Evolutionary conservation across 352 stramenopile genomes (phyloP), one percentile per base, ranked within the genome.

Genomic region (Salisapilia sapeloensis): DNA sequence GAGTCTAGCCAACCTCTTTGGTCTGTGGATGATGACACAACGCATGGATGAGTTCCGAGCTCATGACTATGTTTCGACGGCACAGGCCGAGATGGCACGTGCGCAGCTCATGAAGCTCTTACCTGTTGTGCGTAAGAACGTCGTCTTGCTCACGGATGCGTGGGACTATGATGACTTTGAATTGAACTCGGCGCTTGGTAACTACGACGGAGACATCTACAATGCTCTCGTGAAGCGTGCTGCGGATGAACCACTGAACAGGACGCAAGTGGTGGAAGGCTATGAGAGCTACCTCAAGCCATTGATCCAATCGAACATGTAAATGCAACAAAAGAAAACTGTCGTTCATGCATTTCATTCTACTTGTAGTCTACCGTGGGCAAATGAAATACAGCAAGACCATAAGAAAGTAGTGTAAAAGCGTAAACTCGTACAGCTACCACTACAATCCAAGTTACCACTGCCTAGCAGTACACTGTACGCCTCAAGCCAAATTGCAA

Each of bases 201-300:
- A 59, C n/a, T 81, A 71, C 46, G 64, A 81, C 23, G 61, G 64
- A n/a, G 64, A 81, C 37, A 56, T 81, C 0, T 81, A 81, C 50
- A 58, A 59, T 20, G 64, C 63, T 18, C 18, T 83, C 22, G 55
- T 77, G 6, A 35, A 50, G 33, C 60, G 50, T 10, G 50, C 62
- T 1, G 39, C 35, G 6, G 48, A 72, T 14, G 63, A 82, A 33
- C 62, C 62, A 18, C 39, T 82, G 2, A 82, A 82, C 52, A 57
- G 54, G 29, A 60, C 55, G 11, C 44, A 61, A 26, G 60, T 79
- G 0, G 50, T 55, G 0, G 62, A 64, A 23, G 57, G 60, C 42
- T 82, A 82, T 40, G 55, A 61, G 28, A 13, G 52, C 37, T 80
- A 65, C 37, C 40, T 52, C 15, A 52, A 55, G 45, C 45, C 46